A percentile compares a stretch with the other conserved stretches of the same genome.
Evolutionary conservation across 1,139 yeast genomes (phyloP).

Genomic region (Kazachstania sp.): DNA sequence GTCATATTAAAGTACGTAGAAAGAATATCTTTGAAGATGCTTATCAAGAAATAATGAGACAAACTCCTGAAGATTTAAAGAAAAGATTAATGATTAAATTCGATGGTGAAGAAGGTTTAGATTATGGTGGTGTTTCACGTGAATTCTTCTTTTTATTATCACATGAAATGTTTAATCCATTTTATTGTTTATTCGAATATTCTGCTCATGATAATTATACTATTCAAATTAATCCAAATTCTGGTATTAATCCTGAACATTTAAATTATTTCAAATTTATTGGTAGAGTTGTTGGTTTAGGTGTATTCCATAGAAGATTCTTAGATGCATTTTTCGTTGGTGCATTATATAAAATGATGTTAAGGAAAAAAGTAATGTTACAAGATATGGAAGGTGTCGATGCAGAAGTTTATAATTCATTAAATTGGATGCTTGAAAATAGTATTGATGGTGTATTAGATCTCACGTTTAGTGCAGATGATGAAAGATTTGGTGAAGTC

Average conservation of each 20-base stretch:
- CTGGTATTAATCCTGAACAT: conserved; percentile 97
- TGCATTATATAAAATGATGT: conserved; percentile 95
- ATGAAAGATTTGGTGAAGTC: conserved; percentile 90
- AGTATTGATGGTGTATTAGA: conserved; percentile 83
- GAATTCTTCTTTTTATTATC: conserved; percentile 93
- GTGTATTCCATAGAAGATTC: conserved; percentile 96
- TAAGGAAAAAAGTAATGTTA: conserved; percentile 84
- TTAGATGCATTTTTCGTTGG: conserved; percentile 97
- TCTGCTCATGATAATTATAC: conserved; percentile 98
- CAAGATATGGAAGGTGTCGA: conserved; percentile 99
- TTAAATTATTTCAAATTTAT: conserved; percentile 94
- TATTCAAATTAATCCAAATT: conserved; percentile 92
- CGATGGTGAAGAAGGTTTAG: conserved; percentile 98
- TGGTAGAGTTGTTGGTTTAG: conserved; percentile 96
- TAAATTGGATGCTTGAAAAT: conserved; percentile 92
- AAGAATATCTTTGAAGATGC: conserved; percentile 95
- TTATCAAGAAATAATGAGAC: conserved; percentile 97
- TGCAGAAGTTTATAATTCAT: conserved; percentile 87
- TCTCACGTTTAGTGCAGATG: conserved; percentile 88
- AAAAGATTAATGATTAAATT: conserved; percentile 96
- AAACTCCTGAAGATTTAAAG: conserved; percentile 94
- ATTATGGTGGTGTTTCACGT: conserved; percentile 98
- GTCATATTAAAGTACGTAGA: conserved; percentile 96
- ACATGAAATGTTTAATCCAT: conserved; percentile 98
- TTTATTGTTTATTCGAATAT: conserved; percentile 92